Base-by-base conservation (phyloP, 208 protist species). In the Sergeia podlipaevii region DNA sequence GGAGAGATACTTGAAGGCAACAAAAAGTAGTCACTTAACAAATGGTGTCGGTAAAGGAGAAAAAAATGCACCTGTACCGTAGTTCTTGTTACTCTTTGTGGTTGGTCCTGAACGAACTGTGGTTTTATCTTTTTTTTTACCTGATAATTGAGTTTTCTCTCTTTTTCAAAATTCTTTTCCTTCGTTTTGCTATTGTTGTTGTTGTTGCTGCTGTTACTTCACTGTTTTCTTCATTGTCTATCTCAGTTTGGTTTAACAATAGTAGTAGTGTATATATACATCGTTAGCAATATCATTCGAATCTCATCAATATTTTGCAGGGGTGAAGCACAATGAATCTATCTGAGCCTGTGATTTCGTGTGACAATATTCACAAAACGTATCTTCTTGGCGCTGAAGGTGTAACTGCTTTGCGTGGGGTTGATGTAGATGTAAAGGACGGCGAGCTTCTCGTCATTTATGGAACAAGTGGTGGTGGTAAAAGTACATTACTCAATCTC, bases 341-440 rank as follows among this genome's bases (percentile, higher is more conserved):
- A n/a, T 38, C n/a, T 49, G 52, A 48, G 17, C 3, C 65, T 13
- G 70, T 98, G 18, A 67, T 97, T 4, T 76, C 75, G 11, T 90
- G 95, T 59, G 89, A 97, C 28, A 98, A 98, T 65, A 85, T 98
- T 50, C 96, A 98, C 68, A 98, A 98, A 64, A 98, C 96, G 23
- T 98, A 98, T 68, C 74, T 98, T 15, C 57, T 98, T 17, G 97
- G 96, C 21, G 73, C 92, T 6, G 95, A 98, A 61, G 96, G 97
- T 59, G 92, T 98, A 27, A 82, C 96, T n/a, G 96, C 96, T n/a
- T 65, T 98, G 28, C 70, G 93, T 29, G 94, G 94, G 44, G 85
- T 97, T 18, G 74, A 77, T 62, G 57, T 97, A 11, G 77, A 93
- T 50, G 78, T 98, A 13, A 74, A 80, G 21, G 58, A 65, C 36